These are phyloP conservation scores for Sphagnum tenellum DNA, from an alignment of 225 moss, liverwort and hornwort species.

Conservation along the genomic window DNA sequence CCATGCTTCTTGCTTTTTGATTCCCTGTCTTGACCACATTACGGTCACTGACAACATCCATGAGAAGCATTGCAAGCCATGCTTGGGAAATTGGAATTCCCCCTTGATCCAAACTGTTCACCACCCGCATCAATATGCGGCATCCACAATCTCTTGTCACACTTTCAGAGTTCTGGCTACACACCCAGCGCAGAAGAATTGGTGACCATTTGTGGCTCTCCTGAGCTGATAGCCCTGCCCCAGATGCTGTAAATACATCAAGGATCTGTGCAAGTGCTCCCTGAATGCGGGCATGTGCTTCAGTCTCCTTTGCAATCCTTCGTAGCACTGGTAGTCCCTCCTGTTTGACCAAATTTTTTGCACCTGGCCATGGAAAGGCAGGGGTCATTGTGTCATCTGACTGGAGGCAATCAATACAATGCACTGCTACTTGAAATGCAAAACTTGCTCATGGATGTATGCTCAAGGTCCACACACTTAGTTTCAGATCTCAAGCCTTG, in stretches of 20 bases:
- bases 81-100: constrained; percentile 95
- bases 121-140: constrained; percentile 72
- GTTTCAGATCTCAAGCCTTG: too few relatives aligned
- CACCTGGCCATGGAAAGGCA: constrained; percentile 18
- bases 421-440: too few relatives aligned
- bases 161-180: constrained; percentile 63
- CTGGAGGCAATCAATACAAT: too few relatives aligned
- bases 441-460: too few relatives aligned
- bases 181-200: constrained; percentile 88
- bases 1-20: constrained; percentile 58
- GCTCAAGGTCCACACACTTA: too few relatives aligned
- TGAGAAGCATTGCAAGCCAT: constrained; percentile 96
- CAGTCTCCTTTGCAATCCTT: constrained; percentile 71
- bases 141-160: constrained; percentile 78
- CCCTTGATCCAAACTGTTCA: constrained; percentile 71
- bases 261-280: constrained; percentile 79
- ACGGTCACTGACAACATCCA: constrained; percentile 76
- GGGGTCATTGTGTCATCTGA: too few relatives aligned
- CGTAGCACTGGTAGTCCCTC: constrained; percentile 75
- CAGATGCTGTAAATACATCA: constrained; percentile 70
- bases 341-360: constrained; percentile 48
- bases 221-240: constrained; percentile 50
- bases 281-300: constrained; percentile 59
- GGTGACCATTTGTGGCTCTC: constrained; percentile 96
- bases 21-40: constrained; percentile 33